These are phyloP conservation scores for Exophiala viscosa DNA, from an alignment of 2,329 filamentous ascomycete species.

Conservation along the genomic window DNA sequence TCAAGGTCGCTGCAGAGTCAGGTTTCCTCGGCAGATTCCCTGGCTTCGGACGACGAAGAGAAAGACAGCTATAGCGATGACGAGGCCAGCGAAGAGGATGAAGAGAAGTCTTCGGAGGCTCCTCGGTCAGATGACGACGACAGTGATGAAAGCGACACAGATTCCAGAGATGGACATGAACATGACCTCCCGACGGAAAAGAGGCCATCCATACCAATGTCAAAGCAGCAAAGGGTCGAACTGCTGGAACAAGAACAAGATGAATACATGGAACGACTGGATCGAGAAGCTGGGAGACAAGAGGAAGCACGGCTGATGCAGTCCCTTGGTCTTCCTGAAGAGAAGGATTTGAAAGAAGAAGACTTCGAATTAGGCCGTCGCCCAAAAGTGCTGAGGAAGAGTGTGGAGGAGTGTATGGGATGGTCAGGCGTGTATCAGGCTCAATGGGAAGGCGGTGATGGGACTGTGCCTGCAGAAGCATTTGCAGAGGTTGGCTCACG, in stretches of 20 bases:
- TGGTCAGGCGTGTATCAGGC: conserved; percentile 28
- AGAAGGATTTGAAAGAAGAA: conserved; percentile 22
- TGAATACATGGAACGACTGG: conserved; percentile 46
- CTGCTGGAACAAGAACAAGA: conserved; percentile 37
- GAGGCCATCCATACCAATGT: conserved; percentile 9
- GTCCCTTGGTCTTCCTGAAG: conserved; percentile 36
- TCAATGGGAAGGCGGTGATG: conserved; percentile 20
- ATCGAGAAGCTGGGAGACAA: conserved; percentile 41
- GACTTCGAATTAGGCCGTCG: conserved; percentile 23
- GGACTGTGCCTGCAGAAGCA: not conserved
- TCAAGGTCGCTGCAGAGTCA: not conserved
- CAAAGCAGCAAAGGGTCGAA: conserved; percentile 4
- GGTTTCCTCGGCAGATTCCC: not conserved
- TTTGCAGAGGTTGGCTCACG: not conserved
- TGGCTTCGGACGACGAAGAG: not conserved
- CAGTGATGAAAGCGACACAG: not conserved
- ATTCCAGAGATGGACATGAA: not conserved
- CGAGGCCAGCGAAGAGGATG: not conserved
- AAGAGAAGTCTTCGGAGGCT: not conserved
- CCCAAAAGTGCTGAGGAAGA: conserved; percentile 29
- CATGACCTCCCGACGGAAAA: not conserved
- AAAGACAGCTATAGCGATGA: conserved; percentile 2
- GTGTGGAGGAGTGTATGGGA: conserved; percentile 33
- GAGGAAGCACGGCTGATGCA: conserved; percentile 48
- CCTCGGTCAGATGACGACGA: not conserved